Evolutionary conservation across 306 rosid species (phyloP).

Genomic region (Sphenostylis stenocarpa): DNA sequence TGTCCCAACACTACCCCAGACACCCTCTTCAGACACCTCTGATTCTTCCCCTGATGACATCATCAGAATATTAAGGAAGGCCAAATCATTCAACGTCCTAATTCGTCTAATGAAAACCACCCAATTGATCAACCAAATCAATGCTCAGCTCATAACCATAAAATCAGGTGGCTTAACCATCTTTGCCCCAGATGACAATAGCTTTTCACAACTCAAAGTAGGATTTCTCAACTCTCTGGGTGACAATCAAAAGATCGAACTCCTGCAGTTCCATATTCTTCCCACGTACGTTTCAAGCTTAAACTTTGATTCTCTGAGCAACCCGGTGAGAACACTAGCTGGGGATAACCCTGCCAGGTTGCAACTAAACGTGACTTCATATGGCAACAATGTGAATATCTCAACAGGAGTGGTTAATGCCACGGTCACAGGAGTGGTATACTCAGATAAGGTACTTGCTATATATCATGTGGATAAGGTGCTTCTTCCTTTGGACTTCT

Average conservation of each 20-base stretch:
- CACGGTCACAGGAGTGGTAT: slow-evolving; percentile 42
- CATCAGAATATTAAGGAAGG: slow-evolving; percentile 46
- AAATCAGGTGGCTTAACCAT: slow-evolving; percentile 16
- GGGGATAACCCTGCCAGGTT: slow-evolving; percentile 39
- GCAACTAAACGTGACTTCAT: slow-evolving; percentile 50
- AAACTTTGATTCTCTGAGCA: slow-evolving; percentile 55
- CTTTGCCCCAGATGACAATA: slow-evolving; percentile 16
- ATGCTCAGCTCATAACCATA: slow-evolving; percentile 6
- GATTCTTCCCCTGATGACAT: slow-evolving; percentile 34
- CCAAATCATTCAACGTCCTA: slow-evolving; percentile 37
- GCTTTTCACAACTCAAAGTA: neutral
- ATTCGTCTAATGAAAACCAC: slow-evolving; percentile 14
- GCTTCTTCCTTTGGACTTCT: slow-evolving; percentile 38
- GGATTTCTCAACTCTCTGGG: slow-evolving; percentile 10
- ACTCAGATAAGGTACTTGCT: slow-evolving; percentile 45
- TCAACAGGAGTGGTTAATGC: slow-evolving; percentile 55
- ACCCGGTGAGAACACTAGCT: slow-evolving; percentile 55
- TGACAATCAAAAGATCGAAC: slow-evolving; percentile 42
- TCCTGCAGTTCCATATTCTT: slow-evolving; percentile 51
- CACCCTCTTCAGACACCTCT: slow-evolving; percentile 16
- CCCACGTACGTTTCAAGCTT: slow-evolving; percentile 43
- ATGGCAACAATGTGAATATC: slow-evolving; percentile 47
- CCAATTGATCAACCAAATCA: slow-evolving; percentile 7
- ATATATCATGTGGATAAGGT: slow-evolving; percentile 7
- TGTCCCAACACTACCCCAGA: slow-evolving; percentile 9